Evolutionary conservation across 2,329 filamentous ascomycete genomes (phyloP), one percentile per base, ranked within the genome.

Genomic region (Trichophyton equinum): DNA sequence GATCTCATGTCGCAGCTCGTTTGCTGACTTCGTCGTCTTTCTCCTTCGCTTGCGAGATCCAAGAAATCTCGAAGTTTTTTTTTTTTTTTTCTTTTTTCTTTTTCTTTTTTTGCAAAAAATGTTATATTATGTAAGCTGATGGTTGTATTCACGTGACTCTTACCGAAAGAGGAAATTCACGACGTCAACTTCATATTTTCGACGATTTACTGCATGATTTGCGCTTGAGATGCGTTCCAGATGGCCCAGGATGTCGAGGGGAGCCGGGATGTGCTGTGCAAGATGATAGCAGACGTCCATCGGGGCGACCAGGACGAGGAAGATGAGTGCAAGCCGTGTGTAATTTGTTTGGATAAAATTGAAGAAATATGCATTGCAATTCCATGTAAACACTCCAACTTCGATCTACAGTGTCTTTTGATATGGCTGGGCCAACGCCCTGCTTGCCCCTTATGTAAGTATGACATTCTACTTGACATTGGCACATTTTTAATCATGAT

Each of bases 291-390:
- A n/a, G 76, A 79, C 68, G 75, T 78, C 63, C 68, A 67, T n/a
- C 27, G n/a, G 27, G 30, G 18, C 51, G 63, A 68, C 38, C 70
- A 71, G 57, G 65, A 73, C 49, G 65, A 71, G 44, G 62, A 61
- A 44, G 68, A 71, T 62, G 68, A 71, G 58, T 76, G 81, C 64
- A 36, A n/a, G 9, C 83, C 81, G 68, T 96, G 91, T 73, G 89
- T 95, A 64, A 94, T 97, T 72, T 97, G 91, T 73, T 84, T 96
- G 63, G 88, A 92, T 61, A 70, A 76, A 59, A 79, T 96, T 68
- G 83, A 84, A 8, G 88, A 94, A 67, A 76, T 82, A 59, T 90
- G 88, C 64, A 78, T 86, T 58, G 83, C 88, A 6, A 76, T 81
- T 20, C 91, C 91, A 6, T 97, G 91, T 77, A 81, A 82, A 47